A percentile compares a stretch with the other conserved stretches of the same genome.
These are phyloP conservation scores for Dendrobium catenatum DNA, from an alignment of 106 monocot genomes.

Conservation along the genomic window DNA sequence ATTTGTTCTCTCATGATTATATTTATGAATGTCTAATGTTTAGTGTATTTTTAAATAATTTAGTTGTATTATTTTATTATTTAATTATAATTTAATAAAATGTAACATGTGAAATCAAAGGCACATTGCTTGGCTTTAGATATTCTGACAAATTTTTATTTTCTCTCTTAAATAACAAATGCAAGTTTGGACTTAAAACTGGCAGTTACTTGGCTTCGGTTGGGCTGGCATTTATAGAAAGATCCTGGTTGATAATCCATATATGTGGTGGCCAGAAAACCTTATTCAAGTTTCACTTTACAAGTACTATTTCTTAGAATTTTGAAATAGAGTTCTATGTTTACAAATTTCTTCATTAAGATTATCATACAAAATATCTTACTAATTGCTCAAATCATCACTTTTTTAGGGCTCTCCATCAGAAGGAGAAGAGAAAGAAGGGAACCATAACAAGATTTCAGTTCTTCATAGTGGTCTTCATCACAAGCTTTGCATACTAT, in stretches of 20 bases:
- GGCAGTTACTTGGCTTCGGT: constrained; percentile 56
- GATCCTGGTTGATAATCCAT: constrained; percentile 41
- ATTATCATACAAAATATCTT: background rate
- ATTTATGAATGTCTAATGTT: too few relatives aligned
- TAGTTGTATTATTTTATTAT: too few relatives aligned
- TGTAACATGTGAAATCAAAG: too few relatives aligned
- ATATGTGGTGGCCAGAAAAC: constrained; percentile 67
- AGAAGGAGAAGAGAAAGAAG: constrained; percentile 31
- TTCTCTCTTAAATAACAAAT: too few relatives aligned
- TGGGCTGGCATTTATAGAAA: constrained; percentile 46
- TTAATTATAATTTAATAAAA: too few relatives aligned
- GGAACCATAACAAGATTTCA: constrained; percentile 35
- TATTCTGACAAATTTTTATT: too few relatives aligned
- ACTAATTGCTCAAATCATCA: background rate
- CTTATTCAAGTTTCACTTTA: constrained; percentile 58
- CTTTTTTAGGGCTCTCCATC: constrained; percentile 35
- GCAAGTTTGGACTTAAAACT: background rate
- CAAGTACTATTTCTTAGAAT: constrained; percentile 12
- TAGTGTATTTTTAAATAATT: too few relatives aligned
- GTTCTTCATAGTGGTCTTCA: constrained; percentile 35
- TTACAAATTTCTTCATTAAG: background rate
- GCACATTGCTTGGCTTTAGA: too few relatives aligned
- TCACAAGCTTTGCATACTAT: constrained; percentile 52
- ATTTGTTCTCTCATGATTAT: too few relatives aligned
- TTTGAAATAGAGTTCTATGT: background rate